Conservation (phyloP, 495 filamentous ascomycete genomes). For the Hyaloscypha variabilis region DNA sequence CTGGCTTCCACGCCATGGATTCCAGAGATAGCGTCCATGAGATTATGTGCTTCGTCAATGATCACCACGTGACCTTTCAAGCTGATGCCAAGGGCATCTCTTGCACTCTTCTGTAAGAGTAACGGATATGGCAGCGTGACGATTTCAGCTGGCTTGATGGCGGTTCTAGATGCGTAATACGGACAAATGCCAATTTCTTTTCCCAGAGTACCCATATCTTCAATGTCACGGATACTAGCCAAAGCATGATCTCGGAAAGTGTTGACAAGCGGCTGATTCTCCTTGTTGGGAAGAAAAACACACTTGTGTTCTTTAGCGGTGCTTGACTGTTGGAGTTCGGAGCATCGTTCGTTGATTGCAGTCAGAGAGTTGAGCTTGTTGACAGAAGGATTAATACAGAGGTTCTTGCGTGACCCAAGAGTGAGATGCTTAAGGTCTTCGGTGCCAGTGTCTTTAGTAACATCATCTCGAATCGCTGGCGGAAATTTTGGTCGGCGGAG, state of each 20-base stretch:
- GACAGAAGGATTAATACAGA: conserved; percentile 91
- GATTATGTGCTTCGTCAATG: conserved; percentile 96
- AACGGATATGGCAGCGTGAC: conserved; percentile 93
- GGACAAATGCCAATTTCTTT: conserved; percentile 84
- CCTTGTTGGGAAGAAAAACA: conserved; percentile 74
- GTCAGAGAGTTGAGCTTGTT: conserved; percentile 67
- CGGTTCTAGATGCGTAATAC: conserved; percentile 88
- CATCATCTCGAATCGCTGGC: conserved; percentile 50
- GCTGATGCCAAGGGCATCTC: conserved; percentile 84
- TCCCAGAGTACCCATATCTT: conserved; percentile 81
- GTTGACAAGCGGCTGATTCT: conserved; percentile 69
- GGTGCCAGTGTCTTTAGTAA: conserved; percentile 38
- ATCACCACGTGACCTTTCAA: conserved; percentile 87
- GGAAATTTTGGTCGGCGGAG: conserved; percentile 81
- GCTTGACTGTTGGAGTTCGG: conserved; percentile 82
- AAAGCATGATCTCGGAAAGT: conserved; percentile 88
- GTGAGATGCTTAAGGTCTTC: conserved; percentile 83
- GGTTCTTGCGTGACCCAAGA: conserved; percentile 85
- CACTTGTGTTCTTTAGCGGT: conserved; percentile 72
- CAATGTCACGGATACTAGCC: conserved; percentile 88
- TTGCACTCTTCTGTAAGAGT: conserved; percentile 83
- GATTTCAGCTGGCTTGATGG: conserved; percentile 86
- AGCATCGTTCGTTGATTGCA: conserved; percentile 93
- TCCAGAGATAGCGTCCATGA: conserved; percentile 90
- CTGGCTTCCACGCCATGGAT: conserved; percentile 83